Evolutionary conservation across 352 stramenopile species (phyloP).

Genomic region (Globisporangium takayamanum): DNA sequence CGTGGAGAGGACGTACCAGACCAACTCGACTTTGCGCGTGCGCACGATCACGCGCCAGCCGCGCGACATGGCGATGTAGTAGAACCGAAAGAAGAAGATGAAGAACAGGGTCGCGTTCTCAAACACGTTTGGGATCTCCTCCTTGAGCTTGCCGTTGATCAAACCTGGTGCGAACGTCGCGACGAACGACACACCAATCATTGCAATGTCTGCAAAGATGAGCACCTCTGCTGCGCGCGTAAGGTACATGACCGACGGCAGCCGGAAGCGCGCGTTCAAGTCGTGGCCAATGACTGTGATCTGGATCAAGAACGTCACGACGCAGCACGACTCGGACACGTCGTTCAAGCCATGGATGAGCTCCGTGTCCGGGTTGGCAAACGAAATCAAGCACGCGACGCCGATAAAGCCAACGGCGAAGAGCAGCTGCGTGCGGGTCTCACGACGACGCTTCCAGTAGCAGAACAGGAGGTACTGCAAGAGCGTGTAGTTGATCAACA

Average conservation of each 20-base stretch:
- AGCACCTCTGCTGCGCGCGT: slow-evolving; percentile 20
- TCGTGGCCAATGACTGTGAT: slow-evolving; percentile 30
- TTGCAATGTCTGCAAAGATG: slow-evolving; percentile 5
- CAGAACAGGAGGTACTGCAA: slow-evolving; percentile 29
- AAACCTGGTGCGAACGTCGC: slow-evolving; percentile 1
- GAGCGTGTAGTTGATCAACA: slow-evolving; percentile 35
- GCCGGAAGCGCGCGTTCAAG: slow-evolving; percentile 19
- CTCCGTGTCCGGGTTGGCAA: slow-evolving; percentile 13
- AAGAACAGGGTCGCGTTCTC: slow-evolving; percentile 28
- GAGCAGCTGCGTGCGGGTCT: neutral
- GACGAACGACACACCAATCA: slow-evolving; percentile 1
- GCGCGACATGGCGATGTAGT: slow-evolving; percentile 21
- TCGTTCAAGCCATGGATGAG: slow-evolving; percentile 21
- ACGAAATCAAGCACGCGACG: slow-evolving; percentile 16
- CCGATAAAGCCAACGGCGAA: neutral
- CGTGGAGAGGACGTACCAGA: slow-evolving; percentile 23
- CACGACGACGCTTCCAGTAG: slow-evolving; percentile 21
- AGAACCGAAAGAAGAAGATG: slow-evolving; percentile 36
- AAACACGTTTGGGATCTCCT: slow-evolving; percentile 19
- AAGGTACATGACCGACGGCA: slow-evolving; percentile 20
- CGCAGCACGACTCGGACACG: slow-evolving; percentile 26
- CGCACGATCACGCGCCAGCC: slow-evolving; percentile 10
- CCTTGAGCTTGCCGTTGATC: slow-evolving; percentile 9
- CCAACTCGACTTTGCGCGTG: slow-evolving; percentile 16
- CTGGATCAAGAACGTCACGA: slow-evolving; percentile 32